Evolutionary conservation across 1,284 basidiomycete species (phyloP).

Genomic region (Apiotrichum akiyoshidainum): DNA sequence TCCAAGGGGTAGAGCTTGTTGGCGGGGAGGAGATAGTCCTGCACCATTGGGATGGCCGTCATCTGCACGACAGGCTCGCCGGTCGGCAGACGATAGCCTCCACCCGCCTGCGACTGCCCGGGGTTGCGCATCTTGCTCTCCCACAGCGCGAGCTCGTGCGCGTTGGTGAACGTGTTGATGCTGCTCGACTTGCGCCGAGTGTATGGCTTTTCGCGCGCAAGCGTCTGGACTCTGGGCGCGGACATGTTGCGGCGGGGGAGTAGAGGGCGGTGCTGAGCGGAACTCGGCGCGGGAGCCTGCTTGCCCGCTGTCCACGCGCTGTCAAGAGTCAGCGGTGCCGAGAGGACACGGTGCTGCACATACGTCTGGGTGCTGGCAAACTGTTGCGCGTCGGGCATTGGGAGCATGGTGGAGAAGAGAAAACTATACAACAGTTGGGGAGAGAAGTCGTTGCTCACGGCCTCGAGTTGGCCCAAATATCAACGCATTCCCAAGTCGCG

Average conservation of each 20-base stretch:
- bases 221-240: not conserved
- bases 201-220: not conserved
- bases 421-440: too few relatives aligned
- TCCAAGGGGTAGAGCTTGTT: not conserved
- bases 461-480: too few relatives aligned
- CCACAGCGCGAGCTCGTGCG: conserved; percentile 6
- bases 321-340: too few relatives aligned
- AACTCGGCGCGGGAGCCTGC: not conserved
- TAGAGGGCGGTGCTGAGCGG: not conserved
- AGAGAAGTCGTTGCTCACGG: too few relatives aligned
- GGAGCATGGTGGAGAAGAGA: too few relatives aligned
- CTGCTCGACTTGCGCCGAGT: conserved; percentile 1
- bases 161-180: not conserved
- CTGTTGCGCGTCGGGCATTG: too few relatives aligned
- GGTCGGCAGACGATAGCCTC: not conserved
- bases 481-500: too few relatives aligned
- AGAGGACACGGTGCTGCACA: too few relatives aligned
- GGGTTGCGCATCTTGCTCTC: not conserved
- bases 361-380: too few relatives aligned
- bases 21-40: conserved; percentile 1
- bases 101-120: not conserved
- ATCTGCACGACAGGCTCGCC: not conserved
- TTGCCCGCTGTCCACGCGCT: too few relatives aligned
- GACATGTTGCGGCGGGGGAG: not conserved
- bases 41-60: conserved; percentile 4